phyloP scores from a whole-genome alignment of 176 grass and related monocot genomes.

The Eragrostis curvula region DNA sequence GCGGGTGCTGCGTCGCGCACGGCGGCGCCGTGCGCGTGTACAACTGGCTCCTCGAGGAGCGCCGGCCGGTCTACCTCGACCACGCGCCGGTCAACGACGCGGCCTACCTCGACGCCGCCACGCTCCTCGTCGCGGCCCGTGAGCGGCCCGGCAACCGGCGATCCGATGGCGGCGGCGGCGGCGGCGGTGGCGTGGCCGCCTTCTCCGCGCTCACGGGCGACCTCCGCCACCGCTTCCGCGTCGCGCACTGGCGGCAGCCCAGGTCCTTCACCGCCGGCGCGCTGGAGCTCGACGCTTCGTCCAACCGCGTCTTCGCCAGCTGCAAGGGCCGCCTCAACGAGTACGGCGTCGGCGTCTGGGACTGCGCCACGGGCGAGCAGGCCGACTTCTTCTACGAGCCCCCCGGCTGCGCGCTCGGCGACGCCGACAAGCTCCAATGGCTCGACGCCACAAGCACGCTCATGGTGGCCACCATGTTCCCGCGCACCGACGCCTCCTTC shows the following conservation, averaged over 20 bases:
- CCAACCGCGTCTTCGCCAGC: slow-evolving; percentile 58
- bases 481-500: slow-evolving; percentile 73
- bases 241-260: slow-evolving; percentile 49
- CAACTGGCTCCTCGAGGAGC: slow-evolving; percentile 81
- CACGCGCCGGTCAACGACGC: slow-evolving; percentile 83
- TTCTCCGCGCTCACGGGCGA: slow-evolving; percentile 67
- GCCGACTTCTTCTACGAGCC: slow-evolving; percentile 85
- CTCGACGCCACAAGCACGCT: slow-evolving; percentile 48
- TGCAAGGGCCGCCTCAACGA: slow-evolving; percentile 90
- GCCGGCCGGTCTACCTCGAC: slow-evolving; percentile 55
- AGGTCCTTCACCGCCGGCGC: slow-evolving; percentile 83
- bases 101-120: slow-evolving; percentile 64
- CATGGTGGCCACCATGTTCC: slow-evolving; percentile 85
- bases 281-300: slow-evolving; percentile 32
- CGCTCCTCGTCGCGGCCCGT: slow-evolving; percentile 74
- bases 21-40: slow-evolving; percentile 72
- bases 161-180: too few relatives aligned
- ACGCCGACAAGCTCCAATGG: slow-evolving; percentile 90
- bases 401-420: slow-evolving; percentile 68
- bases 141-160: too few relatives aligned
- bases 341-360: slow-evolving; percentile 85
- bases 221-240: slow-evolving; percentile 59
- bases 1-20: slow-evolving; percentile 84
- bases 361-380: slow-evolving; percentile 62
- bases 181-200: slow-evolving; percentile 49